A percentile compares a stretch with the other conserved stretches of the same genome.
phyloP scores from a whole-genome alignment of 2,329 filamentous ascomycete species.

The Scolecobasidium constrictum region DNA sequence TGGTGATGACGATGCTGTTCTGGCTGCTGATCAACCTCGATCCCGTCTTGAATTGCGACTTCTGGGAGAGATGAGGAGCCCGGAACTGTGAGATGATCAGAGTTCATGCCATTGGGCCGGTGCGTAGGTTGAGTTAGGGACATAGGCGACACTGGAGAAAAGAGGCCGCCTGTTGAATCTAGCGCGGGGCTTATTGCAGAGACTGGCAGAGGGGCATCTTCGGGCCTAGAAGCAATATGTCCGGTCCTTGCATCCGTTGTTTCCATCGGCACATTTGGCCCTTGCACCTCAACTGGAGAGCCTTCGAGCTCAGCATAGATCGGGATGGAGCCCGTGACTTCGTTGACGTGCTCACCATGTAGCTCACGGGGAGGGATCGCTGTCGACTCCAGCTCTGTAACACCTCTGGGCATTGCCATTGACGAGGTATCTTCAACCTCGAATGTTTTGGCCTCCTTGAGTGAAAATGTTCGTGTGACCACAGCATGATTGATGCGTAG shows the following conservation, averaged over 20 bases:
- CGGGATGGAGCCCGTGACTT: slow-evolving; percentile 19
- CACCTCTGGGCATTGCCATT: slow-evolving; percentile 14
- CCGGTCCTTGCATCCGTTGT: background rate
- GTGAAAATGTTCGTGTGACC: slow-evolving; percentile 33
- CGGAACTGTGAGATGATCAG: background rate
- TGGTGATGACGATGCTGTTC: background rate
- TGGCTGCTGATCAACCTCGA: background rate
- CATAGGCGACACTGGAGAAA: slow-evolving; percentile 2
- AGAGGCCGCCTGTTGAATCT: slow-evolving; percentile 4
- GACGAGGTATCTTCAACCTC: slow-evolving; percentile 16
- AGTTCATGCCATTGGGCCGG: too few relatives aligned
- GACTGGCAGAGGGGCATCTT: background rate
- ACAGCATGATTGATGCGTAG: slow-evolving; percentile 45
- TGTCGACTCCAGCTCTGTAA: slow-evolving; percentile 19
- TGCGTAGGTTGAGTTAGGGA: background rate
- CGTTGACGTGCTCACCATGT: slow-evolving; percentile 15
- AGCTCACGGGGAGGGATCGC: slow-evolving; percentile 16
- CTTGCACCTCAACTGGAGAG: slow-evolving; percentile 13
- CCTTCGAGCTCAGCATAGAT: slow-evolving; percentile 19
- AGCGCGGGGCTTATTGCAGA: background rate
- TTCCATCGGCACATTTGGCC: background rate
- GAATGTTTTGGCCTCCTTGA: slow-evolving; percentile 16
- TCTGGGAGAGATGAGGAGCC: background rate
- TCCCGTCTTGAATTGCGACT: background rate
- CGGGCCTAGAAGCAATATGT: background rate